A percentile compares a stretch with the other conserved stretches of the same genome.
phyloP scores from a whole-genome alignment of 768 basidiomycete species.

The Pulveroboletus sp. region DNA sequence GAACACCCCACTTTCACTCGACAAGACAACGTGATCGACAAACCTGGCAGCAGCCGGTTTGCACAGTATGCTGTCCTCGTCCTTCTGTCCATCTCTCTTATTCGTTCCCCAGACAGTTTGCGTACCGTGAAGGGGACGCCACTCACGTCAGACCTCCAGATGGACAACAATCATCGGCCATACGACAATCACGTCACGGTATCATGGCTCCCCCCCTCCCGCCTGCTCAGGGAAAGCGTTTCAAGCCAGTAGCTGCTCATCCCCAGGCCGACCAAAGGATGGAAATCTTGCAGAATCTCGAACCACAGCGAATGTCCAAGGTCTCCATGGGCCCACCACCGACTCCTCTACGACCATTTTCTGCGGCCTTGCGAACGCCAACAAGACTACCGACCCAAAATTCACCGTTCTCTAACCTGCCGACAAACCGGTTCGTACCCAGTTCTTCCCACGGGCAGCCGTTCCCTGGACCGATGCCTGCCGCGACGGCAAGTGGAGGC shows the following conservation, averaged over 20 bases:
- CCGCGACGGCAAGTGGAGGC: conserved; percentile 10
- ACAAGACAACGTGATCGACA: conserved; percentile 29
- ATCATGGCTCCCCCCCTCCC: conserved; percentile 33
- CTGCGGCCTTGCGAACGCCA: conserved; percentile 23
- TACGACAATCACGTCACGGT: conserved; percentile 36
- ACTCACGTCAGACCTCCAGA: conserved; percentile 40
- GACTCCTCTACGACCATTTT: conserved; percentile 40
- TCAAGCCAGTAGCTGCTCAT: conserved; percentile 22
- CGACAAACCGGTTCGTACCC: conserved; percentile 33
- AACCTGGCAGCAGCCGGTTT: conserved; percentile 51
- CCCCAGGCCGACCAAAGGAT: conserved; percentile 9
- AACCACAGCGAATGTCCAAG: conserved; percentile 24
- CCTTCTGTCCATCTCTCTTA: conserved; percentile 9
- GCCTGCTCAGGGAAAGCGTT: conserved; percentile 17
- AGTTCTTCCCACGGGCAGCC: conserved; percentile 23
- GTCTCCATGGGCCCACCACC: conserved; percentile 51
- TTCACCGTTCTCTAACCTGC: conserved; percentile 10
- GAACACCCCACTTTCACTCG: conserved; percentile 41
- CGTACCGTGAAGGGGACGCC: conserved; percentile 51
- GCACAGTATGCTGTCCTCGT: conserved; percentile 37
- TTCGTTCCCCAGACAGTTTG: conserved; percentile 54
- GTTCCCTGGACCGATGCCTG: conserved; percentile 18
- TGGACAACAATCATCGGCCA: conserved; percentile 38
- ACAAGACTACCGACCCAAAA: conserved; percentile 21
- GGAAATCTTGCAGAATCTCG: conserved; percentile 10